Evolutionary conservation across 805 yeast species (phyloP), one percentile per base, ranked within the genome.

Genomic region (Kodamaea leandrae): DNA sequence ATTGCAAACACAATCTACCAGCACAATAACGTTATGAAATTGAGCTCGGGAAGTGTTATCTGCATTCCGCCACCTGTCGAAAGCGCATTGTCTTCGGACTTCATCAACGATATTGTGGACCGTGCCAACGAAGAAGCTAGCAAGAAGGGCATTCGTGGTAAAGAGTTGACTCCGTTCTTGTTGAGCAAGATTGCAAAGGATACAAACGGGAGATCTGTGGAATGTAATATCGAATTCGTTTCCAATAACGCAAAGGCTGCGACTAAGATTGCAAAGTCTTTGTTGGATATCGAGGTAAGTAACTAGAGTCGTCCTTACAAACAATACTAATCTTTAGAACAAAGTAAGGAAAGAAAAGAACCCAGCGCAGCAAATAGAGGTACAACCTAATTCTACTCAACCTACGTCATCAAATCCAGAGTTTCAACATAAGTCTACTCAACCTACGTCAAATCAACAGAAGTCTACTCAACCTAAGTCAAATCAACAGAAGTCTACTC

Each of bases 1-100:
- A 88, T 91, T 1, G 96, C 96, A 0, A 52, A 59, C 5, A 68
- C 83, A 32, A 71, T 88, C 12, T 60, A 76, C 48, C 58, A 66
- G 43, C 72, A 67, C 35, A 60, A 56, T 40, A 60, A 66, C 6
- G 41, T 52, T 2, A 67, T 88, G 73, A 63, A 67, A 0, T 62
- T 86, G 44, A 53, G 66, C 0, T 75, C 83, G n/a, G 96, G 96
- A 1, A 77, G 71, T 44, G 72, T 89, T 8, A 79, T 88, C 50
- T 88, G 96, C 56, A 72, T 86, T 8, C 96, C 96, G 0, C 90
- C 95, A 0, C 95, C 95, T 0, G 58, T 53, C 6, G 74, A 75
- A 3, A 59, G 72, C 27, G 87, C 95, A 0, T 60, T 88, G 42
- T 72, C 76, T 21, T 66, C 76, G 3, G 64, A 53, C 0, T 64